Evolutionary conservation across 495 filamentous ascomycete species (phyloP).

Genomic region (Glutinoglossum americanum): DNA sequence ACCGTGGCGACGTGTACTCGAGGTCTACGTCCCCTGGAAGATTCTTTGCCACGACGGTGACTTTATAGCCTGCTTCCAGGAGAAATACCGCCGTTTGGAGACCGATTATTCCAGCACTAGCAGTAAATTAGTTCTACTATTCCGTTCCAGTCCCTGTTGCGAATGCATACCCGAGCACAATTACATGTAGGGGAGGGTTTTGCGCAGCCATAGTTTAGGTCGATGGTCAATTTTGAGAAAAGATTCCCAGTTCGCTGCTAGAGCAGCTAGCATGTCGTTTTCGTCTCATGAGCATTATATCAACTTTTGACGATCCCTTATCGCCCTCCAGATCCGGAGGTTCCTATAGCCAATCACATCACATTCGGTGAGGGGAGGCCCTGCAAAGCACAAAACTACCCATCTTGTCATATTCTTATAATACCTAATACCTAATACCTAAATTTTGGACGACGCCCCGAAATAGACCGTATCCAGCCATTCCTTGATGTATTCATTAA

Average conservation of each 20-base stretch:
- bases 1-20: slow-evolving; percentile 23
- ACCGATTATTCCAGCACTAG: slow-evolving; percentile 24
- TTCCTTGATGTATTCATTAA: slow-evolving; percentile 17
- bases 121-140: slow-evolving; percentile 22
- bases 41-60: slow-evolving; percentile 23
- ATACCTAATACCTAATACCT: too few species aligned
- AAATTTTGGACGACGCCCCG: not conserved
- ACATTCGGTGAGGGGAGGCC: not conserved
- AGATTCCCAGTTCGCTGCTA: too few species aligned
- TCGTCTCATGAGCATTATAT: too few species aligned
- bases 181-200: not conserved
- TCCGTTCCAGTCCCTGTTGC: too few species aligned
- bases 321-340: too few species aligned
- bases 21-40: slow-evolving; percentile 18
- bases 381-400: too few species aligned
- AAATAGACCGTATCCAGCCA: slow-evolving; percentile 16
- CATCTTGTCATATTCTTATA: too few species aligned
- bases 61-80: slow-evolving; percentile 19
- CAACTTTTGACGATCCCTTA: too few species aligned
- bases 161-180: slow-evolving; percentile 6
- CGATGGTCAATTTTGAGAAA: not conserved
- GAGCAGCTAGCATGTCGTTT: too few species aligned
- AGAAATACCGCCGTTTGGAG: slow-evolving; percentile 25
- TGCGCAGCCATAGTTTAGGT: not conserved
- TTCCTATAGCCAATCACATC: not conserved